Evolutionary conservation across 2,329 filamentous ascomycete genomes (phyloP), one percentile per base, ranked within the genome.

Genomic region (Emydomyces testavorans): DNA sequence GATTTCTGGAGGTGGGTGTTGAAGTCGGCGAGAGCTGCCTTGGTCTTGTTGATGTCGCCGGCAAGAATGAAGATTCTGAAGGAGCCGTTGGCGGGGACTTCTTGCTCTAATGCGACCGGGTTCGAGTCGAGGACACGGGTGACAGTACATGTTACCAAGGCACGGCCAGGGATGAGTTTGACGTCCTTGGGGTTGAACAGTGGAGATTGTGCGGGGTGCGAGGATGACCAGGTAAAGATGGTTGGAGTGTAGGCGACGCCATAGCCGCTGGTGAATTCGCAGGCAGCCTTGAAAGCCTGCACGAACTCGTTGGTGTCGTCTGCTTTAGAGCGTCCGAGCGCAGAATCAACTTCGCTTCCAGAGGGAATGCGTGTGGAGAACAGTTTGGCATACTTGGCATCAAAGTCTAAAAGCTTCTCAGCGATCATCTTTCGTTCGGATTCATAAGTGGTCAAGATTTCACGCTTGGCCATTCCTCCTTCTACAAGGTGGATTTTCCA

Each of bases 401-500:
- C 89, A 60, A 95, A 95, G 61, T 83, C 74, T 10, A 95, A 74
- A 0, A 95, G 76, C 8, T 78, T 84, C 65, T 94, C 84, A 4
- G 90, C 90, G 35, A 93, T 82, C 49, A 83, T 74, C 62, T 85
- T 89, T 49, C 89, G 82, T 67, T 95, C 89, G 2, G 76, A 74
- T 67, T 95, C 86, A 63, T 95, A 96, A 0, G 89, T 92, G 52
- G 80, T 77, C 43, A 96, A 75, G 15, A 92, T 73, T 2, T 78
- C 77, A 52, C 85, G 82, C 24, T 80, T 69, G 1, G 87, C 85
- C 56, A 94, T 85, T 10, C 87, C 87, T 21, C 76, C 74, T 62
- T 94, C 88, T 7, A 95, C 90, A 29, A 85, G 80, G 62, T 94
- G 89, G 44, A 95, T 85, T 71, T 96, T 96, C 89, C 89, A 96